Evolutionary conservation across 148 eudicot species (phyloP).

Genomic region (Arbutus unedo): DNA sequence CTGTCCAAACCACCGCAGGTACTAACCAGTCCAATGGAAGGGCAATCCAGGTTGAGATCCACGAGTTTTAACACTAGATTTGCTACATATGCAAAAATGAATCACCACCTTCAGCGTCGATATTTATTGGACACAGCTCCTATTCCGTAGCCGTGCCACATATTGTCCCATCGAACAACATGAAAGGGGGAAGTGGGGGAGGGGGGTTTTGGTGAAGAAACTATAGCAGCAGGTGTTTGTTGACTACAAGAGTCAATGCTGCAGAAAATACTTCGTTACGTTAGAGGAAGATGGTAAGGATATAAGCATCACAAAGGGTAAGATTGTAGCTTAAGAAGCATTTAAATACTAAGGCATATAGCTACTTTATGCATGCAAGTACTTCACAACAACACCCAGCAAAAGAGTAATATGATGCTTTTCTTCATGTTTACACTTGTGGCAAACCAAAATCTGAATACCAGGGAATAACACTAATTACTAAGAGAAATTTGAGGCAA

Average conservation of each 20-base stretch:
- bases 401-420: neutral
- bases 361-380: slow-evolving; percentile 1
- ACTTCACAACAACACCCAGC: neutral
- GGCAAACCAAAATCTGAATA: neutral
- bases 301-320: slow-evolving; percentile 1
- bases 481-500: neutral
- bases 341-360: neutral
- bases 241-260: neutral
- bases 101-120: neutral
- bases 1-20: neutral
- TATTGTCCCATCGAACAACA: neutral
- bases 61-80: neutral
- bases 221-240: neutral
- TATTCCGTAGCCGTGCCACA: neutral
- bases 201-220: neutral
- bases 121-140: neutral
- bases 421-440: neutral
- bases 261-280: neutral
- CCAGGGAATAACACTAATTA: neutral
- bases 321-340: slow-evolving; percentile 6
- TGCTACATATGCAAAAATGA: neutral
- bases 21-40: neutral
- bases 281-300: neutral
- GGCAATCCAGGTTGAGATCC: neutral
- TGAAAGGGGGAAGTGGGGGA: neutral